These are phyloP conservation scores for Dittrichia graveolens DNA, from an alignment of 129 eudicot genomes.

Conservation along the genomic window DNA sequence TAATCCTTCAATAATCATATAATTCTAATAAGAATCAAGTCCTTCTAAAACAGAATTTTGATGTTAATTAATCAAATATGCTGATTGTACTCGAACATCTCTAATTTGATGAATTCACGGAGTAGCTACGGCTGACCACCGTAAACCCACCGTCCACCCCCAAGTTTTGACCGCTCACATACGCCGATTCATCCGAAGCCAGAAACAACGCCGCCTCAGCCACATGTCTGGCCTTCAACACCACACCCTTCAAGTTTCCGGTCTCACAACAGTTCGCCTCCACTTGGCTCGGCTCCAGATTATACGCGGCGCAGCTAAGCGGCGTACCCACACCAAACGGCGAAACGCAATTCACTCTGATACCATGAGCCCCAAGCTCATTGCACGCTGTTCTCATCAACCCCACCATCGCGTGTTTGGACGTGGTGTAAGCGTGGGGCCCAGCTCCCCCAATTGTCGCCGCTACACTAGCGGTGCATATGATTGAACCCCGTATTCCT, in stretches of 20 bases:
- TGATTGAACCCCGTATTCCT: slow-evolving; percentile 59
- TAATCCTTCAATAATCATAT: no score
- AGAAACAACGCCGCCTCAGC: slow-evolving; percentile 79
- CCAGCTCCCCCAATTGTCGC: slow-evolving; percentile 65
- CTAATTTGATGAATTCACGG: slow-evolving; percentile 12
- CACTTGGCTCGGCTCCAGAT: slow-evolving; percentile 41
- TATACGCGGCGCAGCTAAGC: slow-evolving; percentile 50
- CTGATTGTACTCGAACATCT: background rate
- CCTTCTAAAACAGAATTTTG: no score
- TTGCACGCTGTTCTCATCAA: slow-evolving; percentile 57
- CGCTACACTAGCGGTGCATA: slow-evolving; percentile 78
- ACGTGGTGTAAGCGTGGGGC: slow-evolving; percentile 63
- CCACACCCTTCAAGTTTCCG: slow-evolving; percentile 61
- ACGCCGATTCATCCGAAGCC: slow-evolving; percentile 81
- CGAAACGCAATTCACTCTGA: slow-evolving; percentile 68
- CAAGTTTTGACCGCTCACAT: slow-evolving; percentile 71
- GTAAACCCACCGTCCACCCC: slow-evolving; percentile 81
- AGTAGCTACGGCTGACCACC: slow-evolving; percentile 50
- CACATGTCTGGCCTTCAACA: slow-evolving; percentile 62
- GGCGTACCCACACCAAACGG: slow-evolving; percentile 86
- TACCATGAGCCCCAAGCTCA: slow-evolving; percentile 80
- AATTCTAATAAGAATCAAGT: no score
- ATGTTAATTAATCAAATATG: no score
- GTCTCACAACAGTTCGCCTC: slow-evolving; percentile 40
- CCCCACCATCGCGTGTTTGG: slow-evolving; percentile 80